These are phyloP conservation scores for Colletotrichum cuscutae DNA, from an alignment of 2,329 filamentous ascomycete genomes.

Conservation along the genomic window DNA sequence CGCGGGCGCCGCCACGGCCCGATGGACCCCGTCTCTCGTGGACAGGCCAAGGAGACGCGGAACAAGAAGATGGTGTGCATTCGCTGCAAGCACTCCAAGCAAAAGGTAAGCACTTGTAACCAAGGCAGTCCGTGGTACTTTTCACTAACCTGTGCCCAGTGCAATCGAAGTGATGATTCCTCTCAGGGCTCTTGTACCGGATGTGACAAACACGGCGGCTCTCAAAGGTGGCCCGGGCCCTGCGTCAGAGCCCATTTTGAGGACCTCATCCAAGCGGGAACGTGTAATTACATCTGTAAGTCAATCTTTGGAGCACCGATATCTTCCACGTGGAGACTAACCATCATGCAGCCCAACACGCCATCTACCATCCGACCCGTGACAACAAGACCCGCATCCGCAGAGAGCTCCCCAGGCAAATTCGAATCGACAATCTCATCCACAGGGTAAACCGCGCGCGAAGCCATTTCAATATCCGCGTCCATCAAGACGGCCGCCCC, in stretches of 20 bases:
- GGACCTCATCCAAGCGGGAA: conserved; percentile 54
- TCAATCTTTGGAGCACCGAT: not conserved
- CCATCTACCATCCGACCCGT: conserved; percentile 51
- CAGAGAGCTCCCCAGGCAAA: conserved; percentile 51
- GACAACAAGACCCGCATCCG: conserved; percentile 47
- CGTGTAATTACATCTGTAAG: conserved; percentile 56
- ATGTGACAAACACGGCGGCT: conserved; percentile 22
- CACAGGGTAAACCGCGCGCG: conserved; percentile 49
- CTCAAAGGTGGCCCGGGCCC: conserved; percentile 38
- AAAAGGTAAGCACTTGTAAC: not conserved
- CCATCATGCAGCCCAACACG: conserved; percentile 49
- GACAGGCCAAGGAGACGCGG: conserved; percentile 29
- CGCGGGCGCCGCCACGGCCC: conserved; percentile 31
- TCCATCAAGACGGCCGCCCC: conserved; percentile 51
- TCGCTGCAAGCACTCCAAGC: conserved; percentile 33
- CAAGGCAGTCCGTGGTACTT: too few relatives aligned
- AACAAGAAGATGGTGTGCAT: conserved; percentile 36
- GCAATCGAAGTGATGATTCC: conserved; percentile 11
- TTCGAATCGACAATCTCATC: conserved; percentile 49
- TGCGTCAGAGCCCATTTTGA: conserved; percentile 55
- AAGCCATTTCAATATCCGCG: conserved; percentile 53
- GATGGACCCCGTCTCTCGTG: conserved; percentile 23
- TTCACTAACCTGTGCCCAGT: conserved; percentile 1
- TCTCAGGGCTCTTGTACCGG: conserved; percentile 22
- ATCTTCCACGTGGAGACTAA: not conserved